Base-by-base conservation (phyloP, 2,329 filamentous ascomycete species). In the Aspergillus nomiae region DNA sequence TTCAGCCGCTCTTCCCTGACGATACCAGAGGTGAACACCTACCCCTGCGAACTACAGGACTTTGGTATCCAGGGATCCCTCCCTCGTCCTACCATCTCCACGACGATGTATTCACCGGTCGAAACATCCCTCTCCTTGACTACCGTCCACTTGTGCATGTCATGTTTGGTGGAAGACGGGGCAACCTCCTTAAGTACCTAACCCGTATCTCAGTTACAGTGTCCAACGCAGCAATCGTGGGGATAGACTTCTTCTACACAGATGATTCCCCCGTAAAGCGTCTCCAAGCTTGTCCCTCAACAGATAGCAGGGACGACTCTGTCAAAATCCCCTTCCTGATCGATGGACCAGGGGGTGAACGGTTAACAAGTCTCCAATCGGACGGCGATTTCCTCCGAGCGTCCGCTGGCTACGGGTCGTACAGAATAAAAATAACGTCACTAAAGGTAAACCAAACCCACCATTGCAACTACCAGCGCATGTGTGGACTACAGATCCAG, bases 61-160 rank as follows among this genome's bases (percentile, higher is more conserved):
- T 70, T 41, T 70, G 69, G 69, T 70, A 69, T 54, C 69, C 69
- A 36, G 45, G 53, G 45, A 46, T 67, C 14, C 69, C 66, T 30
- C 43, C 63, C 7, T 43, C 62, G n/a, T 50, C 63, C 28, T 57
- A 61, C 24, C 30, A 55, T 38, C 58, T 70, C 24, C 62, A 70
- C 38, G 63, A 65, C 12, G 32, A 58, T 8, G 43, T 58, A 4
- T 65, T 66, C 38, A n/a, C 61, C 34, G 66, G 61, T 1, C 54
- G 58, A 26, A 46, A 61, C 16, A 32, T 63, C 24, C 61, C 59
- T 7, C 58, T 61, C 34, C 32, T 53, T 12, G 63, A 65, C 38
- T 66, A 64, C 58, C 67, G 59, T 3, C 67, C 67, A 21, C 62
- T 69, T 30, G 59, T 67, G 14, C 67, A 60, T 38, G 57, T 63